Percentiles rank a stretch among this genome's conserved stretches.
Evolutionary conservation across 2,329 filamentous ascomycete species (phyloP).

Genomic region (Nannizziopsis arthrosporioides): DNA sequence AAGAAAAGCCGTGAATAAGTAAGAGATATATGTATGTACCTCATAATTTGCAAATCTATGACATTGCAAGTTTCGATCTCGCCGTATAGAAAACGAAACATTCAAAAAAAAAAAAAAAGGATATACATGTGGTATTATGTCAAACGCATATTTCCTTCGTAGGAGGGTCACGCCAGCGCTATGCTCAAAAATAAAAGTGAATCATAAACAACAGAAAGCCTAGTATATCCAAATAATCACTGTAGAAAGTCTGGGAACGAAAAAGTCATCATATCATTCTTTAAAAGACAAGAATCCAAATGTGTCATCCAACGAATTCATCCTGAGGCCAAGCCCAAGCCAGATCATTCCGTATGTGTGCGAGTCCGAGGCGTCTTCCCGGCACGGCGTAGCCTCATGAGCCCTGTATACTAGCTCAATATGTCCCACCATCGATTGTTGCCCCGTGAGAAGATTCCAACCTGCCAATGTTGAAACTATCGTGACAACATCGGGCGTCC

Average conservation of each 20-base stretch:
- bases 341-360: not conserved
- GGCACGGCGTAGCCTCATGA: not conserved
- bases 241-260: slow-evolving; percentile 15
- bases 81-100: not conserved
- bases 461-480: too few species aligned
- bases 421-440: not conserved
- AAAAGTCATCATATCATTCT: slow-evolving; percentile 10
- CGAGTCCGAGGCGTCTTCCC: not conserved
- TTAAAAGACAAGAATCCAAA: slow-evolving; percentile 9
- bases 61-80: not conserved
- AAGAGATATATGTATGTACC: not conserved
- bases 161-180: slow-evolving; percentile 12
- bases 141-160: slow-evolving; percentile 2
- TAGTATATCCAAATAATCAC: slow-evolving; percentile 5
- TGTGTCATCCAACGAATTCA: slow-evolving; percentile 3
- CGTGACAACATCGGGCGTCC: not conserved
- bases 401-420: not conserved
- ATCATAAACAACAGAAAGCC: not conserved
- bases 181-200: slow-evolving; percentile 9
- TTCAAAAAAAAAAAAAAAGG: not conserved
- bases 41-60: not conserved
- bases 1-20: not conserved
- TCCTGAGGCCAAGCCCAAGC: not conserved
- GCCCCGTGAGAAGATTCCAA: not conserved
- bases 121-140: not conserved